phyloP scores from a whole-genome alignment of 305 asterid species.

The Ruellia speciosa region DNA sequence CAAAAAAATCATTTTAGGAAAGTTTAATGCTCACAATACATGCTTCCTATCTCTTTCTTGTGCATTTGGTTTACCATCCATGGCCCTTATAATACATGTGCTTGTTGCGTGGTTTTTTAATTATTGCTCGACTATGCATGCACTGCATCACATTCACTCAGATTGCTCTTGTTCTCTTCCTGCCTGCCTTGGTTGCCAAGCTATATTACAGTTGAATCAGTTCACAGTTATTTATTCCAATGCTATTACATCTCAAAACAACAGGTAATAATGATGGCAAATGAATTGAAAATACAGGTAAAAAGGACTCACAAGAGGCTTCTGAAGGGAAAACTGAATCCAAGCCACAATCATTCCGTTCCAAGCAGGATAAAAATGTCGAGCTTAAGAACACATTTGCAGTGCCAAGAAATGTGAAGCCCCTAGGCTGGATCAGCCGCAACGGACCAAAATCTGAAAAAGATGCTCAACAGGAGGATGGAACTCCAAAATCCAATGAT shows the following conservation, averaged over 20 bases:
- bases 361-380: slow-evolving; percentile 25
- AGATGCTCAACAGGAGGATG: slow-evolving; percentile 33
- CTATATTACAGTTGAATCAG: too few species aligned
- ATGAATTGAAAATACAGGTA: slow-evolving; percentile 18
- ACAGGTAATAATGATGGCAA: slow-evolving; percentile 20
- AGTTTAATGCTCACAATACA: too few species aligned
- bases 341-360: slow-evolving; percentile 20
- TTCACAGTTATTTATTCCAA: too few species aligned
- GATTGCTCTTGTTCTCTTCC: too few species aligned
- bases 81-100: too few species aligned
- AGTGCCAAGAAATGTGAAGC: slow-evolving; percentile 67
- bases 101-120: too few species aligned
- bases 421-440: slow-evolving; percentile 42
- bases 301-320: slow-evolving; percentile 29
- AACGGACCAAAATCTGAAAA: slow-evolving; percentile 28
- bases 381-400: slow-evolving; percentile 71
- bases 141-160: too few species aligned
- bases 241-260: slow-evolving; percentile 6
- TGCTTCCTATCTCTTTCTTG: too few species aligned
- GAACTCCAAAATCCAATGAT: slow-evolving; percentile 67
- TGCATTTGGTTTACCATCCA: too few species aligned
- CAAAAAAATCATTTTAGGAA: too few species aligned
- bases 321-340: slow-evolving; percentile 29
- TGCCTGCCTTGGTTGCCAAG: too few species aligned
- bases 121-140: too few species aligned